Evolutionary conservation across 768 basidiomycete species (phyloP).

Genomic region (Lyophyllum decastes): DNA sequence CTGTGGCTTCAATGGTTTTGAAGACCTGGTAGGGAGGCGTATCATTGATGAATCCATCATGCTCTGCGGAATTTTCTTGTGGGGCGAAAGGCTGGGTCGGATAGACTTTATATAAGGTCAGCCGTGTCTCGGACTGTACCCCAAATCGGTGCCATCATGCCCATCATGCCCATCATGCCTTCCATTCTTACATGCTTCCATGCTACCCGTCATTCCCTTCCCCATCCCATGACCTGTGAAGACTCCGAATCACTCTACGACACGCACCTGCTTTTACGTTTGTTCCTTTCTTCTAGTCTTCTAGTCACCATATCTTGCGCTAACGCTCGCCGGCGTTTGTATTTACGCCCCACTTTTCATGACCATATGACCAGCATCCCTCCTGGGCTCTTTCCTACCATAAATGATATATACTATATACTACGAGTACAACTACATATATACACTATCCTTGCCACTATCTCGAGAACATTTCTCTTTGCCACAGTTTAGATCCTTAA

Average conservation of each 20-base stretch:
- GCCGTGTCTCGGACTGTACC: background rate
- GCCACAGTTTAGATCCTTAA: background rate
- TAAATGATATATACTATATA: background rate
- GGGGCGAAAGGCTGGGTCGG: too few species aligned
- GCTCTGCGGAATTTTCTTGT: too few species aligned
- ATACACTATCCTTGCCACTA: background rate
- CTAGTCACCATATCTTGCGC: background rate
- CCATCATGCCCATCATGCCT: background rate
- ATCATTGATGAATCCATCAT: background rate
- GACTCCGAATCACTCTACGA: background rate
- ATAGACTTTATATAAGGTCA: too few species aligned
- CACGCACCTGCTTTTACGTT: background rate
- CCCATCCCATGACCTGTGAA: background rate
- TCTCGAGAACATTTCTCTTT: background rate
- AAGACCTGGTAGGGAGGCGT: background rate
- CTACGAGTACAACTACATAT: background rate
- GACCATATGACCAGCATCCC: background rate
- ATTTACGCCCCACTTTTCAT: background rate
- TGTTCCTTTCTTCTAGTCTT: background rate
- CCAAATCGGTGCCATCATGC: background rate
- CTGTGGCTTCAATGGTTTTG: background rate
- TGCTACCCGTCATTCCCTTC: background rate
- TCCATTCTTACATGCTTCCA: background rate
- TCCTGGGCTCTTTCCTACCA: too few species aligned
- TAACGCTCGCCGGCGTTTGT: background rate